Percentiles rank a stretch among this genome's conserved stretches.
phyloP scores from a whole-genome alignment of 1,139 yeast genomes.

The Cylindricascospora bacillispora region DNA sequence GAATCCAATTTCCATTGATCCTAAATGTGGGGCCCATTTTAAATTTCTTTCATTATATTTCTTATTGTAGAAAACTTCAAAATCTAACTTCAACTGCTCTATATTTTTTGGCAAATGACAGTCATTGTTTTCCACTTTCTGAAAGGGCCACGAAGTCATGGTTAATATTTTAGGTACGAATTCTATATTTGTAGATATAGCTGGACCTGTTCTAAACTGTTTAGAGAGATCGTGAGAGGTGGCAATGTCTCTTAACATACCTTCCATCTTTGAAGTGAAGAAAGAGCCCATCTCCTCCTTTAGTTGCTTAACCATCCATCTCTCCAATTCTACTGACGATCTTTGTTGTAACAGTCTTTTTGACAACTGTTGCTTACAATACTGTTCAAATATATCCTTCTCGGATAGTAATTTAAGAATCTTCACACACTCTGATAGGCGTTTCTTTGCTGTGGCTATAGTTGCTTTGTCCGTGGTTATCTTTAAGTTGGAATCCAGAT shows the following conservation, averaged over 20 bases:
- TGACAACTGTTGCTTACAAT: slow-evolving; percentile 82
- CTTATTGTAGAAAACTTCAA: slow-evolving; percentile 40
- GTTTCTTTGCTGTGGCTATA: slow-evolving; percentile 41
- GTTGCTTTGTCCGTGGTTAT: slow-evolving; percentile 45
- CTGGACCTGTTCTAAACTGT: slow-evolving; percentile 27
- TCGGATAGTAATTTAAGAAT: slow-evolving; percentile 64
- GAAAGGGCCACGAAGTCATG: slow-evolving; percentile 26
- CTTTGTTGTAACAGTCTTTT: slow-evolving; percentile 56
- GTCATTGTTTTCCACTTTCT: slow-evolving; percentile 10
- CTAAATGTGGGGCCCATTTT: slow-evolving; percentile 75
- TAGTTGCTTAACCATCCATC: slow-evolving; percentile 52
- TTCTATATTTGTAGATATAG: slow-evolving; percentile 31
- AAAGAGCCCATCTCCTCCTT: slow-evolving; percentile 73
- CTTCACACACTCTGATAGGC: slow-evolving; percentile 42
- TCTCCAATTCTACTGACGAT: slow-evolving; percentile 54
- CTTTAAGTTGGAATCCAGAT: slow-evolving; percentile 43
- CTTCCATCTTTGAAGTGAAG: slow-evolving; percentile 68
- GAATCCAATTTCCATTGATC: slow-evolving; percentile 65
- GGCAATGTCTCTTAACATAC: slow-evolving; percentile 79
- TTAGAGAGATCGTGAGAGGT: slow-evolving; percentile 15
- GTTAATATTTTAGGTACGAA: slow-evolving; percentile 45
- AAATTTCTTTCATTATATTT: slow-evolving; percentile 64
- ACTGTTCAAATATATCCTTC: slow-evolving; percentile 77
- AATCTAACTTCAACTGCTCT: slow-evolving; percentile 30
- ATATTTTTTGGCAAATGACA: slow-evolving; percentile 39